Evolutionary conservation across 768 basidiomycete genomes (phyloP).

Genomic region (Leccinum boreale): DNA sequence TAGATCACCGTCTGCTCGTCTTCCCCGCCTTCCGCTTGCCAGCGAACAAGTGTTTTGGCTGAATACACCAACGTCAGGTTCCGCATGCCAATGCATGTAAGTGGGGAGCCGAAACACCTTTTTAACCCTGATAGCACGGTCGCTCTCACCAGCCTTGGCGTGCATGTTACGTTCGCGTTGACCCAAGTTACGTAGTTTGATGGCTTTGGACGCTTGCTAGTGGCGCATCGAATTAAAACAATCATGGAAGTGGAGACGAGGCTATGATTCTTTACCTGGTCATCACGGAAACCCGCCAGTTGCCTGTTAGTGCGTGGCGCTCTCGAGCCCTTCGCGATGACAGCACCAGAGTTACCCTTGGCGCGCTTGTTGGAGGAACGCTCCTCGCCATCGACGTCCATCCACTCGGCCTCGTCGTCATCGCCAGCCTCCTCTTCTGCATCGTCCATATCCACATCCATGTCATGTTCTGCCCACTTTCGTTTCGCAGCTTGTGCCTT

Average conservation of each 20-base stretch:
- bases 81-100: neutral
- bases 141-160: constrained; percentile 89
- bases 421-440: constrained; percentile 33
- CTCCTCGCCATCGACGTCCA: constrained; percentile 53
- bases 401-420: constrained; percentile 45
- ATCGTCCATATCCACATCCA: constrained; percentile 61
- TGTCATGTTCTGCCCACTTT: constrained; percentile 48
- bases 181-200: constrained; percentile 79
- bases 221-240: neutral
- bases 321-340: constrained; percentile 47
- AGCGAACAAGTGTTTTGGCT: constrained; percentile 86
- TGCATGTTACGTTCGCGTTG: constrained; percentile 85
- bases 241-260: neutral
- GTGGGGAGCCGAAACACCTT: constrained; percentile 56
- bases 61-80: constrained; percentile 10
- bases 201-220: constrained; percentile 78
- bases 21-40: constrained; percentile 86
- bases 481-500: constrained; percentile 70
- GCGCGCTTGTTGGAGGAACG: constrained; percentile 53
- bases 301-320: constrained; percentile 71
- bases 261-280: constrained; percentile 41
- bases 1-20: constrained; percentile 64
- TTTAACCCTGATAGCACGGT: constrained; percentile 77
- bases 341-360: constrained; percentile 60
- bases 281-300: constrained; percentile 75